These are phyloP conservation scores for Rhizopogon roseolus DNA, from an alignment of 768 basidiomycete genomes.

Conservation along the genomic window DNA sequence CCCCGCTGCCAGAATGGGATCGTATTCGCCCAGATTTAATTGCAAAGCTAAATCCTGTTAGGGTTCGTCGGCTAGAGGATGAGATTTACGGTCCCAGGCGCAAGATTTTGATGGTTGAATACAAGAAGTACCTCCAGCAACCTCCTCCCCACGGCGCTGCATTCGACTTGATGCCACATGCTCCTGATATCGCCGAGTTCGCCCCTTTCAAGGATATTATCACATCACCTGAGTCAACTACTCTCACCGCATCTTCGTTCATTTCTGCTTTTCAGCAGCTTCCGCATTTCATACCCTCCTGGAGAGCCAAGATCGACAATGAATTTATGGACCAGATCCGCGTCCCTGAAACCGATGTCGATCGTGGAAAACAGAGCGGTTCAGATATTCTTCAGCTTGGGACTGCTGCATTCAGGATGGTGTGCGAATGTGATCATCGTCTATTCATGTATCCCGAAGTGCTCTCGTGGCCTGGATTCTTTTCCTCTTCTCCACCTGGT, in stretches of 20 bases:
- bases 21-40: background rate
- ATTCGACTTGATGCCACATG: constrained; percentile 1
- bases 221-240: background rate
- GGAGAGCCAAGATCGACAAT: background rate
- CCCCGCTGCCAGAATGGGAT: background rate
- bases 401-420: background rate
- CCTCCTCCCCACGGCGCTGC: background rate
- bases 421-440: background rate
- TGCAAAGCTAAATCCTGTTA: background rate
- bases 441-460: background rate
- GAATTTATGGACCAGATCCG: background rate
- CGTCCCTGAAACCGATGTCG: background rate
- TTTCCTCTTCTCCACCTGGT: background rate
- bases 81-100: background rate
- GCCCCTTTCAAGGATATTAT: background rate
- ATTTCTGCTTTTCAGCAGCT: constrained; percentile 1
- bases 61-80: background rate
- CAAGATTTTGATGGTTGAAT: background rate
- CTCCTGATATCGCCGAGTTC: background rate
- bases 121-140: background rate
- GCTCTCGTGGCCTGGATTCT: background rate
- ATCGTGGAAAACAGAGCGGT: background rate
- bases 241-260: background rate
- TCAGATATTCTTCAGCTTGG: background rate
- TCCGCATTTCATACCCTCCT: background rate